These are phyloP conservation scores for Fistulina hepatica DNA, from an alignment of 1,284 basidiomycete genomes.

Conservation along the genomic window DNA sequence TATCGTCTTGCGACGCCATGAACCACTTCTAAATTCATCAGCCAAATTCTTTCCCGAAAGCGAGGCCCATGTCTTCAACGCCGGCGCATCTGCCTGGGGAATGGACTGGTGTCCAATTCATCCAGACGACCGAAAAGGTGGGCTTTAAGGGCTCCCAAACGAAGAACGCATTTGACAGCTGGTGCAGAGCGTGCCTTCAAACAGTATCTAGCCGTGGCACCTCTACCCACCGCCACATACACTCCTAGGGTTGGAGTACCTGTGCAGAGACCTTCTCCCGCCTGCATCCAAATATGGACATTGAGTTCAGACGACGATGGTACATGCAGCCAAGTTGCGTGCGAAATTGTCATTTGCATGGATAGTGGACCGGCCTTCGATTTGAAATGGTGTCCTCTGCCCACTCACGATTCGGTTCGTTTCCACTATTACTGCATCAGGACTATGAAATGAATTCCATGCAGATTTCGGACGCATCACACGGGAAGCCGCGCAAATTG, in stretches of 20 bases:
- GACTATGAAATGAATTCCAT: constrained; percentile 7
- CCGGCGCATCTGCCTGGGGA: constrained; percentile 78
- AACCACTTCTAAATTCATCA: constrained; percentile 16
- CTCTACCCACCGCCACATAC: constrained; percentile 52
- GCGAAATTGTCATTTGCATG: constrained; percentile 70
- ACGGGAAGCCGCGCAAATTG: constrained; percentile 49
- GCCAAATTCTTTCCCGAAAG: constrained; percentile 39
- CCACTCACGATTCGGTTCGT: constrained; percentile 50
- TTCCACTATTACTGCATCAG: constrained; percentile 5
- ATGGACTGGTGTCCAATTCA: constrained; percentile 86
- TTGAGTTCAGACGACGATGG: constrained; percentile 26
- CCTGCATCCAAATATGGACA: constrained; percentile 69
- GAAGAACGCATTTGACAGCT: constrained; percentile 1
- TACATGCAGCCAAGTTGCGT: constrained; percentile 43
- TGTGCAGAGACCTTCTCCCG: constrained; percentile 36
- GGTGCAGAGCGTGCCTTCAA: constrained; percentile 38
- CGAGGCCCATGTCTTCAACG: constrained; percentile 61
- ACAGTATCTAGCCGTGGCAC: constrained; percentile 78
- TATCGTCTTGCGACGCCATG: not conserved
- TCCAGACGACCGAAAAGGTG: constrained; percentile 45
- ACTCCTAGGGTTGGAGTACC: constrained; percentile 50
- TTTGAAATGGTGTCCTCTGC: constrained; percentile 83
- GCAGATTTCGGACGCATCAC: constrained; percentile 16
- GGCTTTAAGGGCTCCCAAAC: constrained; percentile 12
- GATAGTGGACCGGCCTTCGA: constrained; percentile 67